These are phyloP conservation scores for Dictyostelium firmibasis DNA, from an alignment of 78 protist genomes.

Conservation along the genomic window DNA sequence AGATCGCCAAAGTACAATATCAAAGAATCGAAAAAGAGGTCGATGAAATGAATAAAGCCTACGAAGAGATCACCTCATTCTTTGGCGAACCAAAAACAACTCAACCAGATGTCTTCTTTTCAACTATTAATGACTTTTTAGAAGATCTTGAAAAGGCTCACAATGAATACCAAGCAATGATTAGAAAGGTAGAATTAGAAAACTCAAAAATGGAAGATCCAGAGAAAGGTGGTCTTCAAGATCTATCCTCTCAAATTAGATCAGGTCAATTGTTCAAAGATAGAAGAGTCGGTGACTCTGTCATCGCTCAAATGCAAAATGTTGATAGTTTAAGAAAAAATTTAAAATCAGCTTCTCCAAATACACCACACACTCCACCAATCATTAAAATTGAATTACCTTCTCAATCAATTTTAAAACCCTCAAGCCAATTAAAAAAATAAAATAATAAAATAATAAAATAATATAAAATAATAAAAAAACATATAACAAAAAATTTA, in stretches of 20 bases:
- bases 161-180: slow-evolving; percentile 26
- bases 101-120: slow-evolving; percentile 52
- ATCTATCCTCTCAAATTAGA: slow-evolving; percentile 28
- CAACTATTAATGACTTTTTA: slow-evolving; percentile 13
- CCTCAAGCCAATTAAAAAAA: not conserved
- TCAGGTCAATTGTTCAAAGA: slow-evolving; percentile 55
- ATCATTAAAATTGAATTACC: not conserved
- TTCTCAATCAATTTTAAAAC: slow-evolving; percentile 50
- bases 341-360: not conserved
- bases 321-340: not conserved
- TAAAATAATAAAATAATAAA: not conserved
- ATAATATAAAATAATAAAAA: not conserved
- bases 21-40: slow-evolving; percentile 1
- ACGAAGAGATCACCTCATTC: slow-evolving; percentile 3
- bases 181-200: slow-evolving; percentile 9
- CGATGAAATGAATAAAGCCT: slow-evolving; percentile 45
- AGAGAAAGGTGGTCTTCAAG: slow-evolving; percentile 69
- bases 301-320: slow-evolving; percentile 21
- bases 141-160: slow-evolving; percentile 51
- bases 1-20: slow-evolving; percentile 13
- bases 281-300: not conserved
- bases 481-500: not conserved
- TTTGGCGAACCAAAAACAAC: slow-evolving; percentile 36
- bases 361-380: not conserved
- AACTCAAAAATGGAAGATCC: slow-evolving; percentile 34